Percentiles rank a stretch among this genome's conserved stretches.
These are phyloP conservation scores for Cystobasidium onofrii DNA, from an alignment of 768 basidiomycete genomes.

Conservation along the genomic window DNA sequence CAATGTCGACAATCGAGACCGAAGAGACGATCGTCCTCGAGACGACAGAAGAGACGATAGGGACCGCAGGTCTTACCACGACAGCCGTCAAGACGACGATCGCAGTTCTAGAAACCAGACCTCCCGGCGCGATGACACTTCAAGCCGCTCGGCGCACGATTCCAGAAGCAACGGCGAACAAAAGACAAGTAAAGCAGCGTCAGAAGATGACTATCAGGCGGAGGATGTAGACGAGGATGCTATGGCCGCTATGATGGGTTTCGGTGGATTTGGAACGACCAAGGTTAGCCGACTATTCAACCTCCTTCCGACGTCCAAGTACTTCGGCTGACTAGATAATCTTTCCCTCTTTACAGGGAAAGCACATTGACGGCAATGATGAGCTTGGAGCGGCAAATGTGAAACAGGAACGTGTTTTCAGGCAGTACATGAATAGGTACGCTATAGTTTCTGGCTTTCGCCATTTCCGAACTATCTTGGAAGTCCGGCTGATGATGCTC, in stretches of 20 bases:
- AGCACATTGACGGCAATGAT: conserved; percentile 73
- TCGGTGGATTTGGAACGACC: conserved; percentile 76
- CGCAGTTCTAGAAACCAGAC: neutral
- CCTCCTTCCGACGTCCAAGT: neutral
- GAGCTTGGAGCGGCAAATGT: conserved; percentile 55
- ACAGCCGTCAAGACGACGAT: neutral
- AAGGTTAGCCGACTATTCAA: conserved; percentile 54
- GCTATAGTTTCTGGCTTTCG: conserved; percentile 72
- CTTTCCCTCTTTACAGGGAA: conserved; percentile 53
- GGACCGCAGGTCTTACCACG: neutral
- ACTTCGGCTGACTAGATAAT: neutral
- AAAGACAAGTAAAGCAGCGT: neutral
- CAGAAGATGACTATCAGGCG: conserved; percentile 41
- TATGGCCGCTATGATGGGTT: conserved; percentile 86
- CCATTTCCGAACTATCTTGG: neutral
- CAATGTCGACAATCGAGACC: neutral
- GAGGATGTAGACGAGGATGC: conserved; percentile 64
- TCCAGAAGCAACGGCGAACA: neutral
- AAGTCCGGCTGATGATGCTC: conserved; percentile 35
- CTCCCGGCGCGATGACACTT: neutral
- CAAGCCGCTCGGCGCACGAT: neutral
- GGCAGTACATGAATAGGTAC: conserved; percentile 96
- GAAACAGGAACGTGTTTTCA: conserved; percentile 83
- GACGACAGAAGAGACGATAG: conserved; percentile 1
- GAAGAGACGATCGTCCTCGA: neutral